Evolutionary conservation across 2,329 filamentous ascomycete species (phyloP).

Genomic region (Scytalidium sp.): DNA sequence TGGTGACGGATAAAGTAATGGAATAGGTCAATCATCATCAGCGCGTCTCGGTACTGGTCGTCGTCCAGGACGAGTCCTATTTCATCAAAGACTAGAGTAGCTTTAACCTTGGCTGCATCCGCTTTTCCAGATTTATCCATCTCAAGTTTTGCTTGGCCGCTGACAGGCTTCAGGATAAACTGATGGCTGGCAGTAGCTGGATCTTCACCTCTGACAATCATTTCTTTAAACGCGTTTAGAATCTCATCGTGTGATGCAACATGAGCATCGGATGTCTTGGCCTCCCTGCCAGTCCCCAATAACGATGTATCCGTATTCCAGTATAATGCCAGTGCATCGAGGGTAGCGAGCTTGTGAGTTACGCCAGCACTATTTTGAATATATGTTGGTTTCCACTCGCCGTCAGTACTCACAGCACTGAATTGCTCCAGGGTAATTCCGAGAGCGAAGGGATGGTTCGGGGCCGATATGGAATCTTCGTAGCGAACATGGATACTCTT

Average conservation of each 20-base stretch:
- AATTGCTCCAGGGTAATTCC: constrained; percentile 93
- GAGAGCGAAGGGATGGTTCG: constrained; percentile 90
- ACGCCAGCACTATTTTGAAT: constrained; percentile 81
- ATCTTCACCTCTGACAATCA: constrained; percentile 73
- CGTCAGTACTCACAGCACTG: constrained; percentile 93
- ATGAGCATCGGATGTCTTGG: constrained; percentile 51
- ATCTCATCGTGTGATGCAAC: constrained; percentile 72
- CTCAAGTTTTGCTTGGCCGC: constrained; percentile 89
- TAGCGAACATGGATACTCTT: constrained; percentile 99
- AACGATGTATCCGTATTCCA: constrained; percentile 95
- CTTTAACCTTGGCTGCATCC: constrained; percentile 82
- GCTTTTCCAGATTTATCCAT: constrained; percentile 87
- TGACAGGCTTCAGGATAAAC: constrained; percentile 94
- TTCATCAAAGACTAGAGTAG: constrained; percentile 90
- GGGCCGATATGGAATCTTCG: constrained; percentile 93
- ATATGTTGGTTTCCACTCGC: constrained; percentile 92
- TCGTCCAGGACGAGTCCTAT: constrained; percentile 98
- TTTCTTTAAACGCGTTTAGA: constrained; percentile 70
- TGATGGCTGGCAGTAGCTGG: constrained; percentile 62
- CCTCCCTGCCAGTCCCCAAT: constrained; percentile 77
- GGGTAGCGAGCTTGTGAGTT: constrained; percentile 89
- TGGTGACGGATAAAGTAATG: constrained; percentile 98
- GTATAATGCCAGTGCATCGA: constrained; percentile 89
- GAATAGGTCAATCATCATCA: constrained; percentile 98
- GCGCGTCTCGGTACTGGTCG: constrained; percentile 90